phyloP scores from a whole-genome alignment of 352 stramenopile species.

The Aphanomyces cochlioides region DNA sequence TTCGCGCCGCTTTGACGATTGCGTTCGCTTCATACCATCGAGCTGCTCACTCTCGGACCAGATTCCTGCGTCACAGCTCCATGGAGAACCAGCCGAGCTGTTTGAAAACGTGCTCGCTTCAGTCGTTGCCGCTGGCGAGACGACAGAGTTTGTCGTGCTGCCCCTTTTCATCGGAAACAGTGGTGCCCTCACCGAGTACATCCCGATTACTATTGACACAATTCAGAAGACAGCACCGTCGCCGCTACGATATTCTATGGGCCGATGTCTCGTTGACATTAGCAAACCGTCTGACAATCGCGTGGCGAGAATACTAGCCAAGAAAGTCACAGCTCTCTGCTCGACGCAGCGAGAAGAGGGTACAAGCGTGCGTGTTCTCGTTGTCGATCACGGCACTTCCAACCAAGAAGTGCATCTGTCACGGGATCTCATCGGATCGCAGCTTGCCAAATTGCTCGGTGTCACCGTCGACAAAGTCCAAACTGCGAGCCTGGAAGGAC shows the following conservation, averaged over 20 bases:
- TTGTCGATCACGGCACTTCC: conserved; percentile 74
- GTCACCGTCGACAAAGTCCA: conserved; percentile 42
- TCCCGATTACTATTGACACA: conserved; percentile 38
- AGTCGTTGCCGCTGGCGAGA: conserved; percentile 2
- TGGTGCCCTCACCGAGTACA: conserved; percentile 67
- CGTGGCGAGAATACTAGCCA: conserved; percentile 56
- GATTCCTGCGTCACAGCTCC: conserved; percentile 52
- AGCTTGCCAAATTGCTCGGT: conserved; percentile 45
- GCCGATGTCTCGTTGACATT: conserved; percentile 56
- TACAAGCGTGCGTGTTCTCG: conserved; percentile 46
- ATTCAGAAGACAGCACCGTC: background rate
- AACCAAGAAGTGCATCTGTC: conserved; percentile 66
- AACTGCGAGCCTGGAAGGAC: conserved; percentile 74
- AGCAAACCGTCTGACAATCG: conserved; percentile 46
- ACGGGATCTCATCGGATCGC: conserved; percentile 51
- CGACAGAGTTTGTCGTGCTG: conserved; percentile 52
- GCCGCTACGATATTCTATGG: conserved; percentile 34
- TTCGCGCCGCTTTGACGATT: conserved; percentile 47
- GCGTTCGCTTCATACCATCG: conserved; percentile 52
- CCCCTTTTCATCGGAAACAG: conserved; percentile 80
- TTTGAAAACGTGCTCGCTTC: conserved; percentile 56
- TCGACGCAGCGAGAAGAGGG: conserved; percentile 15
- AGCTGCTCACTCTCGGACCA: conserved; percentile 77
- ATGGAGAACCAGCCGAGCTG: conserved; percentile 60
- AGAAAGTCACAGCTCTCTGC: conserved; percentile 48